Conservation (phyloP, 306 rosid genomes). For the Quercus engelmannii region DNA sequence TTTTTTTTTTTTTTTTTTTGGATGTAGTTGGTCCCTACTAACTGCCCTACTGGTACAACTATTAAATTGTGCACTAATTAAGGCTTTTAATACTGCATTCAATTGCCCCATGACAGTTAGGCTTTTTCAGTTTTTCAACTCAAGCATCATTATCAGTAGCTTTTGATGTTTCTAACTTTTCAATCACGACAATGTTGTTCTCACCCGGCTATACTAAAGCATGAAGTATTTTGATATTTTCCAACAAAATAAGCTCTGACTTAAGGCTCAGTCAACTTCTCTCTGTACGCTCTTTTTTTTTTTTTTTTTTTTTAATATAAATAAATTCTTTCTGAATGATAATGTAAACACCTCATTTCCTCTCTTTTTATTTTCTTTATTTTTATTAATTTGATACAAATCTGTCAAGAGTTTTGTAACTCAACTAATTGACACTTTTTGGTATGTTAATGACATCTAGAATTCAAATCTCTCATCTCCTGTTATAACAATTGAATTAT, state of each 20-base stretch:
- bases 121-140: background rate
- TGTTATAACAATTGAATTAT: background rate
- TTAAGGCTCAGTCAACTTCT: too few relatives aligned
- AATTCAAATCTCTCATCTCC: too few relatives aligned
- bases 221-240: background rate
- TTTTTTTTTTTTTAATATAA: background rate
- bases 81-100: background rate
- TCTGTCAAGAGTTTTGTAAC: too few relatives aligned
- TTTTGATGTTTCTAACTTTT: background rate
- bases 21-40: background rate
- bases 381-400: too few relatives aligned
- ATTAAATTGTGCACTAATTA: background rate
- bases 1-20: too few relatives aligned
- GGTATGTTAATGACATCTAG: too few relatives aligned
- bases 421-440: rapidly evolving
- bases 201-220: background rate
- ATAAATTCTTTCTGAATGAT: too few relatives aligned
- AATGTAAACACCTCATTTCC: too few relatives aligned
- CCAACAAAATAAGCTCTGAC: background rate
- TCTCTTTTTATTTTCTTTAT: background rate
- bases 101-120: background rate
- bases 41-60: background rate
- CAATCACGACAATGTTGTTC: background rate
- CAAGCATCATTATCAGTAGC: background rate
- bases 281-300: background rate